phyloP scores from a whole-genome alignment of 2,329 filamentous ascomycete species.

The Metarhizium brunneum region DNA sequence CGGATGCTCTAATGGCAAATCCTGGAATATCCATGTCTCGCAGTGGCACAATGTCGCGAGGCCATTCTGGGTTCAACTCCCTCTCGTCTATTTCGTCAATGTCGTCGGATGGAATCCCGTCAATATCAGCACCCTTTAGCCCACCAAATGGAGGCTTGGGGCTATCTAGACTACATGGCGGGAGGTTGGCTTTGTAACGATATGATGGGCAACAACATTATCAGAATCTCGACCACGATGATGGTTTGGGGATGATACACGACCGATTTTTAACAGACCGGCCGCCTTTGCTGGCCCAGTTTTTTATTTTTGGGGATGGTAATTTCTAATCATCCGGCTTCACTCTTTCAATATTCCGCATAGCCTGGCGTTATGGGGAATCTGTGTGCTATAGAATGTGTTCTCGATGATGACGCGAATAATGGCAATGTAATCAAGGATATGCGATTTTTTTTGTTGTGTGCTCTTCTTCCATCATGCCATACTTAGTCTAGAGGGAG shows the following conservation, averaged over 20 bases:
- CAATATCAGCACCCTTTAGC: slow-evolving; percentile 21
- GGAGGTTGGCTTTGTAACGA: slow-evolving; percentile 26
- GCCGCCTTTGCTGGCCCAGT: background rate
- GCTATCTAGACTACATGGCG: slow-evolving; percentile 24
- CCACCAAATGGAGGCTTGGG: slow-evolving; percentile 22
- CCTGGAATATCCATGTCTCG: slow-evolving; percentile 49
- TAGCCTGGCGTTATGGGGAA: slow-evolving; percentile 8
- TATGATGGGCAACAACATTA: no score
- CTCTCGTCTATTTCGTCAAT: slow-evolving; percentile 32
- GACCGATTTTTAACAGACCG: background rate
- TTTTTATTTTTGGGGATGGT: background rate
- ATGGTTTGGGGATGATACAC: background rate
- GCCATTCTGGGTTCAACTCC: slow-evolving; percentile 29
- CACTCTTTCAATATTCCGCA: background rate
- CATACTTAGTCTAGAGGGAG: no score
- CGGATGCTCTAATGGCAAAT: slow-evolving; percentile 47
- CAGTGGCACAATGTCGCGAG: slow-evolving; percentile 35
- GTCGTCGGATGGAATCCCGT: slow-evolving; percentile 29
- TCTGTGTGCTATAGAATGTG: slow-evolving; percentile 1
- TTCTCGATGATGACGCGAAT: slow-evolving; percentile 5
- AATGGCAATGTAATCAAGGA: slow-evolving; percentile 2
- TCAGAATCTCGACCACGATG: background rate
- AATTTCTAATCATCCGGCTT: background rate
- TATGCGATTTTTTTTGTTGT: background rate
- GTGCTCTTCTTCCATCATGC: no score